Evolutionary conservation across 768 basidiomycete genomes (phyloP), one percentile per base, ranked within the genome.

Genomic region (Tubosaeta sp.): DNA sequence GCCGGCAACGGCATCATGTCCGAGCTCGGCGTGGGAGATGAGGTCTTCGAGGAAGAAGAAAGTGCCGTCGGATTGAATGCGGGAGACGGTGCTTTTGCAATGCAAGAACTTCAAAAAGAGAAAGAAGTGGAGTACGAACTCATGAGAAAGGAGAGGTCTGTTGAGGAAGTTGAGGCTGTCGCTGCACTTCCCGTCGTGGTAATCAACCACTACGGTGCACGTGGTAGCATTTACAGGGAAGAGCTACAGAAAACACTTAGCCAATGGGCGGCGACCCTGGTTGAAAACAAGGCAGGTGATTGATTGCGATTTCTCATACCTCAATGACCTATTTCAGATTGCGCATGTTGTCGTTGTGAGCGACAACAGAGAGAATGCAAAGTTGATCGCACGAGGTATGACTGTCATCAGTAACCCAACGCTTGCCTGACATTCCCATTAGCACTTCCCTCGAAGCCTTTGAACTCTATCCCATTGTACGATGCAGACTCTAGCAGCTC

Each of bases 261-360:
- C 0, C 82, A 86, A 49, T 99, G 95, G 95, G 86, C 83, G 3
- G 91, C 90, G 0, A 76, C 74, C 10, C 72, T 98, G 42, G 83
- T 85, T 0, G 91, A 97, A 64, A 89, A 84, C 57, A 80, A 86
- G 74, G 91, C 90, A 51, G 41, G 72, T 56, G 7, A 22, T 31
- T 1, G 4, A 25, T 27, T 32, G 25, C 19, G 6, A 48, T 31
- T 44, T 6, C 16, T 13, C 26, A 31, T 50, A 22, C 41, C 47
- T 52, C 37, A n/a, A 39, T 26, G 39, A 48, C 4, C 7, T 8
- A n/a, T 19, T 38, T 22, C 55, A 93, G 90, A 74, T 91, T 51
- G 95, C 95, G 0, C 95, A 98, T 68, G 92, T 97, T 43, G 75
- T 99, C 44, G 83, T 98, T 32, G 73, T 94, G 41, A 91, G 91